Conservation (phyloP, 495 filamentous ascomycete genomes). For the Aspergillus egyptiacus region DNA sequence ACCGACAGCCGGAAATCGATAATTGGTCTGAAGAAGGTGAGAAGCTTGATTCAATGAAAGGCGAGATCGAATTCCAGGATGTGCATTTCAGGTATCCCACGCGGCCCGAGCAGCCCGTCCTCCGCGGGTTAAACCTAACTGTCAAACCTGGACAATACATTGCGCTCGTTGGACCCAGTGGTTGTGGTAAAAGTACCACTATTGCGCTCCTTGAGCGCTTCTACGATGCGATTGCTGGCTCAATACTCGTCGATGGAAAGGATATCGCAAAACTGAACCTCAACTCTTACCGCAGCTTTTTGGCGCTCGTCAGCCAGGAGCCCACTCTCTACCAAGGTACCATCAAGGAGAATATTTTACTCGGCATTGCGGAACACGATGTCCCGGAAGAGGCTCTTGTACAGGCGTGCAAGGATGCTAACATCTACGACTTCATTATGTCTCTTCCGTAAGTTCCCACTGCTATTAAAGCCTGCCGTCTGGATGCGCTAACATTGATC, state of each 20-base stretch:
- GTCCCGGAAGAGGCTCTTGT: conserved; percentile 63
- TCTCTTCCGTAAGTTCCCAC: conserved; percentile 47
- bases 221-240: conserved; percentile 72
- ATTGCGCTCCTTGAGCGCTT: conserved; percentile 78
- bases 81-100: conserved; percentile 82
- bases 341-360: conserved; percentile 74
- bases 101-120: conserved; percentile 70
- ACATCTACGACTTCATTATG: conserved; percentile 88
- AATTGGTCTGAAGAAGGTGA: conserved; percentile 73
- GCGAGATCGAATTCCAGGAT: conserved; percentile 68
- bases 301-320: conserved; percentile 82
- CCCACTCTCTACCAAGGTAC: conserved; percentile 83
- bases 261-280: conserved; percentile 71
- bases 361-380: conserved; percentile 58
- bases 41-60: conserved; percentile 51
- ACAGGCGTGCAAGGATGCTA: conserved; percentile 77
- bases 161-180: conserved; percentile 74
- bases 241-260: conserved; percentile 65
- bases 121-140: conserved; percentile 64
- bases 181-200: conserved; percentile 79
- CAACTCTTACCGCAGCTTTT: conserved; percentile 66
- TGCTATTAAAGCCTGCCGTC: not conserved
- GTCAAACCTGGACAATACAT: conserved; percentile 73
- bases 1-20: conserved; percentile 71
- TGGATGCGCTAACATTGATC: conserved; percentile 22